Base-by-base conservation (phyloP, 768 basidiomycete species). In the Xerocomus spinulosus region DNA sequence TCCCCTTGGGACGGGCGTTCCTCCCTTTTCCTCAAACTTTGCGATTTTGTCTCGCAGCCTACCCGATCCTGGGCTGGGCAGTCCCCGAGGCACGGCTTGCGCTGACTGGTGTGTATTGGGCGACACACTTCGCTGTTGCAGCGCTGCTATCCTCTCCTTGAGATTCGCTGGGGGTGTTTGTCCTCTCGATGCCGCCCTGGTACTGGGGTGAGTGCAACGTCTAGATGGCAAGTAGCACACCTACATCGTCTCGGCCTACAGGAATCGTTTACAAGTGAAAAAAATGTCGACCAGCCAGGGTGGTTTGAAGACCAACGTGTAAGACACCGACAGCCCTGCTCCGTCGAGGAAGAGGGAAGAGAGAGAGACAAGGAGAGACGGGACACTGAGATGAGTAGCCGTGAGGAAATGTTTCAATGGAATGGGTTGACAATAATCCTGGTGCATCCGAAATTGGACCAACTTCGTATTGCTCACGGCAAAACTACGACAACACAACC, bases 91-190 rank as follows among this genome's bases (percentile, higher is more conserved):
- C 21, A 68, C 59, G 10, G 69, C 61, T 18, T 66, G 61, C 10
- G 69, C 53, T 45, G 74, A 55, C 35, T 68, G 59, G 49, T 67
- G 67, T 46, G 57, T 64, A 46, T 47, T 51, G 54, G 57, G 51
- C 46, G 63, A 44, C 46, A 56, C 51, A 33, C 51, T 61, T 55
- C 78, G 76, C 55, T 87, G 86, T 62, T 91, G 81, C 41, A 91
- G 71, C 23, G 87, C 87, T 15, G 88, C 88, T 53, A 91, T 90
- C 45, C 88, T 83, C 56, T 90, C 87, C 68, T 83, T 88, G 60
- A 90, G 78, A 63, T 84, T 86, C 43, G 70, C 72, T 40, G 63
- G 63, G 0, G 62, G 52, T n/a, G n/a, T n/a, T n/a, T n/a, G n/a
- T n/a, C n/a, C n/a, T n/a, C n/a, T n/a, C n/a, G n/a, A n/a, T 28